Evolutionary conservation across 371 early-diverging fungal species (phyloP).

Genomic region (Apophysomyces trapeziformis): DNA sequence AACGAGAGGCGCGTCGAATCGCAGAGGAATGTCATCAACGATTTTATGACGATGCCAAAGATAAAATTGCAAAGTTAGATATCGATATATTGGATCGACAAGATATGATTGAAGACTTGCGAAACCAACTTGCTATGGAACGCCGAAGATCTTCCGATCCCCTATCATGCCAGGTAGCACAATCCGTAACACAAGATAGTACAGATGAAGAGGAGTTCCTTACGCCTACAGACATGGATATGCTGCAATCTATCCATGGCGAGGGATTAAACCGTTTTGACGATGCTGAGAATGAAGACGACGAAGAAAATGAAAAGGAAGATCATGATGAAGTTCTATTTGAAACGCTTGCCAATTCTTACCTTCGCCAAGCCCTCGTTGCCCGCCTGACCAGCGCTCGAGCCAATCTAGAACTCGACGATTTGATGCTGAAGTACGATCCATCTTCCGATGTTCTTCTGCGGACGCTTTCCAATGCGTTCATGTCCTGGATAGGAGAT

Average conservation of each 20-base stretch:
- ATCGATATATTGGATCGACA: constrained; percentile 33
- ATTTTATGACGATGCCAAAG: constrained; percentile 34
- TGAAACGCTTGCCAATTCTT: constrained; percentile 52
- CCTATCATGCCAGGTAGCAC: not conserved
- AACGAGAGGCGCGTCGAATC: constrained; percentile 37
- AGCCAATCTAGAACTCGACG: constrained; percentile 60
- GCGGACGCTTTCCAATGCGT: constrained; percentile 41
- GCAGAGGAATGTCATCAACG: constrained; percentile 44
- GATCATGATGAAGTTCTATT: constrained; percentile 32
- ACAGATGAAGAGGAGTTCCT: constrained; percentile 23
- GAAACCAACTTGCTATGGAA: constrained; percentile 26
- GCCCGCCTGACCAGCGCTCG: constrained; percentile 60
- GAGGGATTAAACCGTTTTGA: not conserved
- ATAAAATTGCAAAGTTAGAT: constrained; percentile 34
- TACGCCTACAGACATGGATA: constrained; percentile 6
- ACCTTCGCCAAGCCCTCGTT: constrained; percentile 58
- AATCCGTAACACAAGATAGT: constrained; percentile 8
- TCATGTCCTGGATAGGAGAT: constrained; percentile 42
- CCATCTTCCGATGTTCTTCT: constrained; percentile 45
- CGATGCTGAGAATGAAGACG: constrained; percentile 24
- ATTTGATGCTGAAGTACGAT: constrained; percentile 61
- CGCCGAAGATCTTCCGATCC: constrained; percentile 17
- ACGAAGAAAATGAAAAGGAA: constrained; percentile 24
- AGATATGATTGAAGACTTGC: constrained; percentile 34
- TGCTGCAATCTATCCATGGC: not conserved